Evolutionary conservation across 148 eudicot genomes (phyloP).

Genomic region (Camellia granthamiana): DNA sequence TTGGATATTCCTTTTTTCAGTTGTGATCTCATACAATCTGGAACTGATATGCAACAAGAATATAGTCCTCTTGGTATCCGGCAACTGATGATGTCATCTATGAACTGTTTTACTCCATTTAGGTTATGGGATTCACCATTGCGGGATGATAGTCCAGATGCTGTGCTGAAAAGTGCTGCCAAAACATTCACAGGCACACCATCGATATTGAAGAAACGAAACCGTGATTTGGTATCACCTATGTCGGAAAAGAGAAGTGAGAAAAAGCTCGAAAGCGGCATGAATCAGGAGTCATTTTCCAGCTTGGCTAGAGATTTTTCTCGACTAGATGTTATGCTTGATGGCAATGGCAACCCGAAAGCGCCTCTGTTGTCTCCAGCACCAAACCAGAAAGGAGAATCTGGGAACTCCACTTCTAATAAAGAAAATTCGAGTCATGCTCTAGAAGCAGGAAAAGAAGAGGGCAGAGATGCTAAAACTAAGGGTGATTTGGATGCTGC

Average conservation of each 20-base stretch:
- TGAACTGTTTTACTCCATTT: slow-evolving; percentile 55
- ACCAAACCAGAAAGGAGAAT: slow-evolving; percentile 24
- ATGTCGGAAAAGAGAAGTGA: slow-evolving; percentile 77
- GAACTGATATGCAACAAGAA: slow-evolving; percentile 68
- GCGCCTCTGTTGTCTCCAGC: slow-evolving; percentile 23
- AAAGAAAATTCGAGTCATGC: slow-evolving; percentile 62
- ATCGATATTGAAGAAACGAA: slow-evolving; percentile 85
- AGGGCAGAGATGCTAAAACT: slow-evolving; percentile 24
- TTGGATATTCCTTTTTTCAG: slow-evolving; percentile 87
- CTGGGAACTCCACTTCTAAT: slow-evolving; percentile 28
- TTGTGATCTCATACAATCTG: slow-evolving; percentile 83
- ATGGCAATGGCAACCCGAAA: slow-evolving; percentile 36
- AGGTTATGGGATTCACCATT: slow-evolving; percentile 87
- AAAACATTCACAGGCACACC: slow-evolving; percentile 77
- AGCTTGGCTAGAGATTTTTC: slow-evolving; percentile 65
- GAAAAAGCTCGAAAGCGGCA: slow-evolving; percentile 56
- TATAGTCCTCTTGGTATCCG: slow-evolving; percentile 96
- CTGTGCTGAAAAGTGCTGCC: slow-evolving; percentile 82
- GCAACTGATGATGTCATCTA: slow-evolving; percentile 65
- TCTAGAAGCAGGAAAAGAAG: slow-evolving; percentile 21
- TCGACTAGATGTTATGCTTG: slow-evolving; percentile 61
- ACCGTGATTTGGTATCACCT: slow-evolving; percentile 81
- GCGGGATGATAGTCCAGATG: slow-evolving; percentile 66
- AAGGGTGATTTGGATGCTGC: slow-evolving; percentile 25
- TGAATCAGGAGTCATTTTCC: slow-evolving; percentile 46